Evolutionary conservation across 2,329 filamentous ascomycete genomes (phyloP).

Genomic region (Phialophora verrucosa): DNA sequence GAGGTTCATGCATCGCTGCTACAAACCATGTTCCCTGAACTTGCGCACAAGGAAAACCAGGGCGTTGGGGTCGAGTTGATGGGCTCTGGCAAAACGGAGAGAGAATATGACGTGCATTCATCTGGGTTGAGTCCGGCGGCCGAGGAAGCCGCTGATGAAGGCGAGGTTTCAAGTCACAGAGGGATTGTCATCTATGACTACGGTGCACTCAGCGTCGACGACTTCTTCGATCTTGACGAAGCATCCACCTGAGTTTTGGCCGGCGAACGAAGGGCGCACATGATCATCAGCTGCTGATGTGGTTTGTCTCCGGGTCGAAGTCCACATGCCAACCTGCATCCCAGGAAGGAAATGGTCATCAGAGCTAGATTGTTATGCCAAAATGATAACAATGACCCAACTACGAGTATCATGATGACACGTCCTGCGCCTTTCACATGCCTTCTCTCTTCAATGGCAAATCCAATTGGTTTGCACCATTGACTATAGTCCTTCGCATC

Average conservation of each 20-base stretch:
- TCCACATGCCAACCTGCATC: not conserved
- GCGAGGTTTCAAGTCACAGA: slow-evolving; percentile 7
- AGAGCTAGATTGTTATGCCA: not conserved
- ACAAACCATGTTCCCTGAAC: slow-evolving; percentile 17
- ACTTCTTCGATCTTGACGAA: slow-evolving; percentile 34
- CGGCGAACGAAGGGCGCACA: not conserved
- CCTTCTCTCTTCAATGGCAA: not conserved
- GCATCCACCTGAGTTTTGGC: slow-evolving; percentile 15
- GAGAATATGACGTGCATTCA: slow-evolving; percentile 30
- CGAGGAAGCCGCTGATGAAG: slow-evolving; percentile 17
- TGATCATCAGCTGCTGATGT: not conserved
- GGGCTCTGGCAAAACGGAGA: not conserved
- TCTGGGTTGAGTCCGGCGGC: slow-evolving; percentile 29
- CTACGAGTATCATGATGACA: not conserved
- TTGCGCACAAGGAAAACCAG: not conserved
- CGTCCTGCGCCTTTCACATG: not conserved
- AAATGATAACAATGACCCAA: not conserved
- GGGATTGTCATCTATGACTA: slow-evolving; percentile 30
- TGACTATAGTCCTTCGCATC: not conserved
- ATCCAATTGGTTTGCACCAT: not conserved
- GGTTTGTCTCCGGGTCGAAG: not conserved
- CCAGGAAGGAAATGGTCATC: not conserved
- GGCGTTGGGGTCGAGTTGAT: not conserved
- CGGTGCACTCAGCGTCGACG: slow-evolving; percentile 28
- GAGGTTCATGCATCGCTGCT: slow-evolving; percentile 1